Conservation (phyloP, 2,329 filamentous ascomycete species). For the Penicillium sclerotiorum region DNA sequence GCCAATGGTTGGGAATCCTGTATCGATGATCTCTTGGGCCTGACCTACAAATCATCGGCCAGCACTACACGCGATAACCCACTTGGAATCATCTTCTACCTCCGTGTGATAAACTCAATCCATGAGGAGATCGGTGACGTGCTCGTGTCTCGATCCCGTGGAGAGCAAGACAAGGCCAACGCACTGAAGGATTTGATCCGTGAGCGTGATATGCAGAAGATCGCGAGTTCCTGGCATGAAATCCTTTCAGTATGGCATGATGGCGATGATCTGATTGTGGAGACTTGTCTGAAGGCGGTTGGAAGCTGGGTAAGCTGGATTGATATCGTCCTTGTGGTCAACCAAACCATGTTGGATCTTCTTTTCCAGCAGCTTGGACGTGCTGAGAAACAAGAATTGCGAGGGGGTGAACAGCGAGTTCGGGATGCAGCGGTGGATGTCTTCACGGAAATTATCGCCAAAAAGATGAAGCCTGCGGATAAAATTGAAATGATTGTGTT, state of each 20-base stretch:
- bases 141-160: conserved; percentile 74
- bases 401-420: conserved; percentile 76
- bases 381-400: conserved; percentile 60
- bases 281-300: conserved; percentile 87
- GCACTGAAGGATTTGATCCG: conserved; percentile 90
- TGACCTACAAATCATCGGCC: conserved; percentile 66
- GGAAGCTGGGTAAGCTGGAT: conserved; percentile 99
- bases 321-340: conserved; percentile 91
- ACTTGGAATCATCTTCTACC: conserved; percentile 78
- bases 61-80: conserved; percentile 68
- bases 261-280: conserved; percentile 71
- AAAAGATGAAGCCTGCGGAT: conserved; percentile 94
- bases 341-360: conserved; percentile 80
- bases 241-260: conserved; percentile 77
- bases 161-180: conserved; percentile 81
- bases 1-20: conserved; percentile 84
- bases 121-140: conserved; percentile 98
- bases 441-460: conserved; percentile 91
- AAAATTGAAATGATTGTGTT: conserved; percentile 94
- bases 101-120: conserved; percentile 83
- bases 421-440: conserved; percentile 91
- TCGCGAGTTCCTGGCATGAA: conserved; percentile 88
- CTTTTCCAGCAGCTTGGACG: conserved; percentile 87
- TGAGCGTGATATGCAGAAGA: conserved; percentile 82
- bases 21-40: conserved; percentile 81